Conservation (phyloP, 805 yeast species). For the Hemisphaericaspora nanyangensis region DNA sequence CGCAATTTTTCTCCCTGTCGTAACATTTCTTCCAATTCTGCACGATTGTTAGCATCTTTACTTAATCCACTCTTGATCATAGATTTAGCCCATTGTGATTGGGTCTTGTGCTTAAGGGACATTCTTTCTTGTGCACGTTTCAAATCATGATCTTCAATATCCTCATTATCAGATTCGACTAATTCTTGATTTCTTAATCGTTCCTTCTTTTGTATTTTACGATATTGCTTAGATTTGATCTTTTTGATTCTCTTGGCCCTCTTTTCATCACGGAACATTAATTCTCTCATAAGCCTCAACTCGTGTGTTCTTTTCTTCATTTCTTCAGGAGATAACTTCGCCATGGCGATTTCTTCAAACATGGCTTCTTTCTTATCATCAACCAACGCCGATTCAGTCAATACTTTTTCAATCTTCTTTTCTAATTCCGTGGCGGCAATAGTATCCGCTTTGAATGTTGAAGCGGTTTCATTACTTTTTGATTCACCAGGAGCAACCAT, state of each 20-base stretch:
- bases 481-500: constrained; percentile 40
- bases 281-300: constrained; percentile 86
- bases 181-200: constrained; percentile 63
- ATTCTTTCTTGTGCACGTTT: constrained; percentile 89
- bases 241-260: constrained; percentile 89
- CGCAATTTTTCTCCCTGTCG: constrained; percentile 79
- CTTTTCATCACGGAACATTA: constrained; percentile 93
- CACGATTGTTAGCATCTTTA: constrained; percentile 78
- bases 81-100: constrained; percentile 84
- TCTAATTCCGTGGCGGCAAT: constrained; percentile 62
- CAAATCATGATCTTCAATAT: constrained; percentile 61
- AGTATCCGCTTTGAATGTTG: constrained; percentile 47
- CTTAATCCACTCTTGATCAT: constrained; percentile 88
- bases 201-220: constrained; percentile 83
- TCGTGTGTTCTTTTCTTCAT: constrained; percentile 73
- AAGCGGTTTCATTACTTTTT: constrained; percentile 41
- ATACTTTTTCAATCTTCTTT: constrained; percentile 53
- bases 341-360: constrained; percentile 82
- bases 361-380: constrained; percentile 77
- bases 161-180: constrained; percentile 55
- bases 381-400: constrained; percentile 61
- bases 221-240: constrained; percentile 88
- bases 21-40: constrained; percentile 92
- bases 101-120: constrained; percentile 85
- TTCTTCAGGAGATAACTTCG: constrained; percentile 78